Conservation (phyloP, 768 basidiomycete species). For the Boletus rubroflammeus region DNA sequence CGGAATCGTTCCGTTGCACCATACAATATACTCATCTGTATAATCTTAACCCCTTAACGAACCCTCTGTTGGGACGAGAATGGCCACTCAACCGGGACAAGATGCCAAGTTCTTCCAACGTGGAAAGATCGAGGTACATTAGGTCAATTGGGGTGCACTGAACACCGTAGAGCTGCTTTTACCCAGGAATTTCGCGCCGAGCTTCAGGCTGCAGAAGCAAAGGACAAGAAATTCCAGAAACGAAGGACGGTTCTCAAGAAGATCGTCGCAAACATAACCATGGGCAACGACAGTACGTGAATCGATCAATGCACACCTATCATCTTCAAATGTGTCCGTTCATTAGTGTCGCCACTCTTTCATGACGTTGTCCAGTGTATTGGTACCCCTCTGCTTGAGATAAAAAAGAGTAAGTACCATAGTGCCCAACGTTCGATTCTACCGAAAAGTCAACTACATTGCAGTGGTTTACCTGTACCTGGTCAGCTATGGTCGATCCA, state of each 20-base stretch:
- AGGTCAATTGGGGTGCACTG: background rate
- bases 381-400: constrained; percentile 91
- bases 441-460: background rate
- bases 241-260: constrained; percentile 95
- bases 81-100: constrained; percentile 61
- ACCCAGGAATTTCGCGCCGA: constrained; percentile 84
- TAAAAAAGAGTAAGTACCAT: constrained; percentile 90
- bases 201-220: constrained; percentile 84
- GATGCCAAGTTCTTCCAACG: constrained; percentile 91
- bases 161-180: constrained; percentile 15
- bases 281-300: constrained; percentile 96
- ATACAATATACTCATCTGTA: background rate
- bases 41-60: background rate
- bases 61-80: constrained; percentile 15
- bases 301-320: constrained; percentile 6
- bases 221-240: constrained; percentile 95
- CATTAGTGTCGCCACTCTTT: constrained; percentile 87
- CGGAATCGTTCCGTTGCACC: background rate
- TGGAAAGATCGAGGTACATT: constrained; percentile 81
- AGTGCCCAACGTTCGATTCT: background rate
- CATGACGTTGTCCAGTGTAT: constrained; percentile 95
- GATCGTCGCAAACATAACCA: constrained; percentile 98
- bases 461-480: constrained; percentile 97
- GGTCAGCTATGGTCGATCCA: constrained; percentile 92
- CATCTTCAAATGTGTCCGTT: constrained; percentile 19